Evolutionary conservation across 2,329 filamentous ascomycete genomes (phyloP).

Genomic region (Dothistroma septosporum): DNA sequence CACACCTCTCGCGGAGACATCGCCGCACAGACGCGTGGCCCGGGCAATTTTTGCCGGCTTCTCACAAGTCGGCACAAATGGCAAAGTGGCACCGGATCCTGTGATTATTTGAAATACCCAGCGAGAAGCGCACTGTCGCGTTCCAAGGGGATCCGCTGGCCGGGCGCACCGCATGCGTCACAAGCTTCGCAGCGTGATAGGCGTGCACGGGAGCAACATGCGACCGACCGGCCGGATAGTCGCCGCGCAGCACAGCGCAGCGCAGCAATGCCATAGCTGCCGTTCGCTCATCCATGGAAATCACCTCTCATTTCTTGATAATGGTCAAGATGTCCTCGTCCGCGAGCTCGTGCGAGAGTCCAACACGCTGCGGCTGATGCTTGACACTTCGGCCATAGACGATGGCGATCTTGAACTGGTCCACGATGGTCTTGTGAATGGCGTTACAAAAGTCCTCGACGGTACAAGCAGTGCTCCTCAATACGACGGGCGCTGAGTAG

Average conservation of each 20-base stretch:
- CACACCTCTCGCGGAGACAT: not conserved
- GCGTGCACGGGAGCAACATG: not conserved
- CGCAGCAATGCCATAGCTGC: too few species aligned
- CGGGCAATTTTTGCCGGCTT: too few species aligned
- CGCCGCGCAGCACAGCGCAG: not conserved
- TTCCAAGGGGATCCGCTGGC: not conserved
- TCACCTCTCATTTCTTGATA: slow-evolving; percentile 30
- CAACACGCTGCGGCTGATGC: slow-evolving; percentile 95
- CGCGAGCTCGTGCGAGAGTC: slow-evolving; percentile 81
- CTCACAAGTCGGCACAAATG: too few species aligned
- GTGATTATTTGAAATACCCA: too few species aligned
- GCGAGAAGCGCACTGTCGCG: too few species aligned
- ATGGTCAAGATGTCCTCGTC: slow-evolving; percentile 81
- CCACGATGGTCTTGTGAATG: slow-evolving; percentile 92
- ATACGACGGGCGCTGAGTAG: slow-evolving; percentile 84
- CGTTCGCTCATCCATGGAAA: too few species aligned
- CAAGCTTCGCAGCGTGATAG: not conserved
- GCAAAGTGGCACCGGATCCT: too few species aligned
- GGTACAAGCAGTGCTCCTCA: slow-evolving; percentile 76
- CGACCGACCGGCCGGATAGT: not conserved
- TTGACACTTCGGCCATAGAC: slow-evolving; percentile 98
- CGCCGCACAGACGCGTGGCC: not conserved
- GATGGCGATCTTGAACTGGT: slow-evolving; percentile 91
- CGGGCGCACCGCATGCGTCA: not conserved
- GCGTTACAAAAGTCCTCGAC: slow-evolving; percentile 98